Evolutionary conservation across 1,139 yeast species (phyloP), one percentile per base, ranked within the genome.

Genomic region (Suhomyces terraborum): DNA sequence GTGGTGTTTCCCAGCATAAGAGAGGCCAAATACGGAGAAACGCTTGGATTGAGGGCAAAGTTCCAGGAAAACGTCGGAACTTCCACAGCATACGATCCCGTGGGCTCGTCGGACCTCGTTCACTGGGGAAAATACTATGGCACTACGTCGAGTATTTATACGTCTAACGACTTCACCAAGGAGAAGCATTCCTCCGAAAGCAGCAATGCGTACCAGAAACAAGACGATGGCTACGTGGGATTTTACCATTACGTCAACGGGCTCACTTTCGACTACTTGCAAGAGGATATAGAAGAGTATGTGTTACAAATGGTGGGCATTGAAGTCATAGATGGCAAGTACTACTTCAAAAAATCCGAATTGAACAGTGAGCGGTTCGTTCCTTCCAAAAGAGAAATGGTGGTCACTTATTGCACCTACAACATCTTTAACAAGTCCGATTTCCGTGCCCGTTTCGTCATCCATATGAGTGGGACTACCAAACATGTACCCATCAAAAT

Each of bases 341-440:
- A 53, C 48, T 50, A 44, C 38, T 60, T 50, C 41, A 44, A 37
- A 12, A 41, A 40, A 27, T 41, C 42, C 7, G 35, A 27, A 5
- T 26, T 43, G 13, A 29, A 23, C 22, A 27, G 42, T 13, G 52
- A 46, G 18, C 30, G 33, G 16, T 25, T 23, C 12, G 37, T 36
- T 27, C 28, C 32, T n/a, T 29, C 47, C 52, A 52, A 63, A 49
- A 51, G 61, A 27, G 75, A 69, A 32, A 57, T 65, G 49, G 63
- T 75, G 21, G 73, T 74, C 3, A 74, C 79, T 0, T 77, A 66
- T 47, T 77, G 82, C 48, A 50, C 69, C 6, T 79, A 73, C 54
- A 79, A 79, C 49, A 57, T 75, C 24, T 77, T 79, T 52, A 58
- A 62, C 35, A 71, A 64, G 46, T 68, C 75, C 16, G 84, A 79